Evolutionary conservation across 495 filamentous ascomycete species (phyloP).

Genomic region (Clohesyomyces aquaticus): DNA sequence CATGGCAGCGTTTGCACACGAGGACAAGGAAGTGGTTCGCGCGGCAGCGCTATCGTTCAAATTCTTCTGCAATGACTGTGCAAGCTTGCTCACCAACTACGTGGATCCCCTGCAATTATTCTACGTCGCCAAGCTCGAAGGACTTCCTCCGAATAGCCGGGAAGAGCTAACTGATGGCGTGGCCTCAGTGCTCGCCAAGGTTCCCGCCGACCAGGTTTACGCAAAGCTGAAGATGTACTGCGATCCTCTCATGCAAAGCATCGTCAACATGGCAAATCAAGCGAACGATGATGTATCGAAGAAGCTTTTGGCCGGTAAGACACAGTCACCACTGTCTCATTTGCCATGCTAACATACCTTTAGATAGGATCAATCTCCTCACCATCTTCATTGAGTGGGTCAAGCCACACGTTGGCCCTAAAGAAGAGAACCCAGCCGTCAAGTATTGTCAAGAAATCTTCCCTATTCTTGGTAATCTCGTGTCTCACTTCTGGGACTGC

Average conservation of each 20-base stretch:
- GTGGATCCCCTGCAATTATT: slow-evolving; percentile 85
- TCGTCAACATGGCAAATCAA: slow-evolving; percentile 84
- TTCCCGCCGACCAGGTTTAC: slow-evolving; percentile 78
- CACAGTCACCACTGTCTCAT: background rate
- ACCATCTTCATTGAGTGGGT: slow-evolving; percentile 86
- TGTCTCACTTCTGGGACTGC: slow-evolving; percentile 81
- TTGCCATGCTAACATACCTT: slow-evolving; percentile 5
- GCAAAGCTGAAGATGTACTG: slow-evolving; percentile 87
- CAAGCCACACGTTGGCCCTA: slow-evolving; percentile 72
- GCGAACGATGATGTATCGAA: slow-evolving; percentile 80
- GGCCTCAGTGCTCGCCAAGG: slow-evolving; percentile 84
- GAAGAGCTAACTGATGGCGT: slow-evolving; percentile 96
- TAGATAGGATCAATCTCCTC: slow-evolving; percentile 87
- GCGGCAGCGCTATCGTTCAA: slow-evolving; percentile 93
- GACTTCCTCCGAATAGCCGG: slow-evolving; percentile 80
- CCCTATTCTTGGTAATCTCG: slow-evolving; percentile 78
- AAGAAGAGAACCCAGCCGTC: slow-evolving; percentile 83
- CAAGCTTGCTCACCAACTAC: slow-evolving; percentile 76
- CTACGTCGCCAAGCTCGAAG: slow-evolving; percentile 84
- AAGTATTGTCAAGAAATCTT: slow-evolving; percentile 95
- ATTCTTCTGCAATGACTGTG: slow-evolving; percentile 95
- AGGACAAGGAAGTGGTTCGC: slow-evolving; percentile 82
- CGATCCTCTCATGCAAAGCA: slow-evolving; percentile 82
- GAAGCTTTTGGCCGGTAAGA: slow-evolving; percentile 77
- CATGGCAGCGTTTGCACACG: slow-evolving; percentile 82